Conservation (phyloP, 768 basidiomycete species). For the Trametes villosa region DNA sequence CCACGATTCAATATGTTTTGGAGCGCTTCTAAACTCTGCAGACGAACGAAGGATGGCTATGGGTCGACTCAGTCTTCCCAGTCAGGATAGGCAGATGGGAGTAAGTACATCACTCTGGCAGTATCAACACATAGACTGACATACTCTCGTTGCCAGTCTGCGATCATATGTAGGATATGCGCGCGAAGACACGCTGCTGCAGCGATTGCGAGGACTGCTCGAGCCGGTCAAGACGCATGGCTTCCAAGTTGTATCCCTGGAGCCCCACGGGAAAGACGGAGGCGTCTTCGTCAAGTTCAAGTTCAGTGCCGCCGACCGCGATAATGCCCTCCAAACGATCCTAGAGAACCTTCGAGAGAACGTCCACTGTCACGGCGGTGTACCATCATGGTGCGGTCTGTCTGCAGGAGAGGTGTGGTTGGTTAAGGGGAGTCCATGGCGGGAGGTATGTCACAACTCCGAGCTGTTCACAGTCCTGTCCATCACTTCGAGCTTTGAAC, state of each 20-base stretch:
- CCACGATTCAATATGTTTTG: no score
- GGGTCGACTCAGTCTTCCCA: slow-evolving; percentile 80
- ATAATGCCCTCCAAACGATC: slow-evolving; percentile 51
- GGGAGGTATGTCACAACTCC: slow-evolving; percentile 54
- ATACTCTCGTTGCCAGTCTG: slow-evolving; percentile 43
- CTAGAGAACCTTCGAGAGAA: slow-evolving; percentile 51
- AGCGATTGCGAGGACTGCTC: slow-evolving; percentile 51
- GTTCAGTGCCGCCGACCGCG: slow-evolving; percentile 45
- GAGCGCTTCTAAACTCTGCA: background rate
- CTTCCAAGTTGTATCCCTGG: slow-evolving; percentile 65
- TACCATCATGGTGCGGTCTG: slow-evolving; percentile 67
- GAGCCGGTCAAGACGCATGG: slow-evolving; percentile 54
- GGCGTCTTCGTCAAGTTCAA: slow-evolving; percentile 82
- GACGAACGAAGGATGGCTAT: slow-evolving; percentile 62
- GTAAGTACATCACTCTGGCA: slow-evolving; percentile 39
- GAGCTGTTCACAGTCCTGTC: background rate
- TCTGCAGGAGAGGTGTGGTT: slow-evolving; percentile 62
- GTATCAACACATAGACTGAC: background rate
- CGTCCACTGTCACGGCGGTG: slow-evolving; percentile 52
- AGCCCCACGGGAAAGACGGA: slow-evolving; percentile 78
- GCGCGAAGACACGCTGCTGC: slow-evolving; percentile 62
- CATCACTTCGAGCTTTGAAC: background rate
- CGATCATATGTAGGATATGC: slow-evolving; percentile 67
- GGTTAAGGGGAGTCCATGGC: slow-evolving; percentile 80
- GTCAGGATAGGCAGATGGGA: slow-evolving; percentile 73